Base-by-base conservation (phyloP, 2,329 filamentous ascomycete species). In the Alternaria gaisen region DNA sequence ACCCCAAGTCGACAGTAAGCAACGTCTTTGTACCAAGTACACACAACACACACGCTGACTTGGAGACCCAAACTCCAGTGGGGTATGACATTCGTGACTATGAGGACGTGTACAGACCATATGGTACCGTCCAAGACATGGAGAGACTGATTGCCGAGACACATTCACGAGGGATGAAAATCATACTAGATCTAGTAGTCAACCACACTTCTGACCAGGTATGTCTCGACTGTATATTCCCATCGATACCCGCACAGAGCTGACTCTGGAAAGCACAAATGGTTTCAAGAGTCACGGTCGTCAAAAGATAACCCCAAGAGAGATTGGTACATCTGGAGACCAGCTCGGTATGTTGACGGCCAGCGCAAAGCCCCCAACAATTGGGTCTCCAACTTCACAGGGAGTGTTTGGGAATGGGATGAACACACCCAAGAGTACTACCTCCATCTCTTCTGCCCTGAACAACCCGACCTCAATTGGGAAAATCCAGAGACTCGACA, bases 391-490 rank as follows among this genome's bases (percentile, higher is more conserved):
- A 80, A 87, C 83, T 79, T 91, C 88, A 77, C 76, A n/a, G 85
- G 85, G 54, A 87, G 82, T 60, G 83, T 85, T 0, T 92, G 90
- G 91, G 82, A 88, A 60, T 94, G 87, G 81, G 91, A 93, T 69
- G 87, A 91, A 66, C 74, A 79, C n/a, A 92, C 90, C 0, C 83
- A 74, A 84, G 48, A 94, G 77, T 94, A 92, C 76, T 94, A 92
- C 70, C 85, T 94, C 0, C 88, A 91, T 63, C 83, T 95, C 11
- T 96, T 92, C 75, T 88, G 89, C 7, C 85, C 85, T 5, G 87
- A 91, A 65, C 92, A 94, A 74, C 92, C 92, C 0, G 92, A 95
- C 69, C 83, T 95, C n/a, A 95, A 95, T 79, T 95, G 91, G 91
- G 90, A 94, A 72, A 91, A 90, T 58, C 83, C 83, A 0, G 86